phyloP scores from a whole-genome alignment of 2,329 filamentous ascomycete species.

The Mollisia scopiformis region DNA sequence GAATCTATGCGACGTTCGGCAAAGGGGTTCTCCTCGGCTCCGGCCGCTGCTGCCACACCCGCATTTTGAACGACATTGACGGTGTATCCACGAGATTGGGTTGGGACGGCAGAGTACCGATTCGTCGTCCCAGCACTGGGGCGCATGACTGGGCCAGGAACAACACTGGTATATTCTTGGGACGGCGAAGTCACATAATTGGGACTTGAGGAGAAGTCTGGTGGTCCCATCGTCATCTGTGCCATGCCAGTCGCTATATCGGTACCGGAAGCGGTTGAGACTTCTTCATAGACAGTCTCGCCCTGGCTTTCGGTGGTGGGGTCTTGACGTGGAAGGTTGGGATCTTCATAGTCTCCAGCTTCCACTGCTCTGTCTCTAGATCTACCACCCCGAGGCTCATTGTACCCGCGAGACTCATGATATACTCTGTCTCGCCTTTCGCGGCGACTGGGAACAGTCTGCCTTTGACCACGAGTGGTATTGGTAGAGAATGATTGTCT shows the following conservation, averaged over 20 bases:
- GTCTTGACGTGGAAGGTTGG: not conserved
- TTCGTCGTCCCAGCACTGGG: not conserved
- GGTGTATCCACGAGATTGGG: not conserved
- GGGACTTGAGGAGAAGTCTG: not conserved
- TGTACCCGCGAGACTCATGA: not conserved
- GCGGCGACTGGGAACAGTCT: not conserved
- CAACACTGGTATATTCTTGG: not conserved
- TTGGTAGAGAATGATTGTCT: not conserved
- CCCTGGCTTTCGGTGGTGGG: not conserved
- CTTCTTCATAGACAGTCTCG: not conserved
- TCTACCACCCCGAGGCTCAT: not conserved
- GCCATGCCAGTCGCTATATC: not conserved
- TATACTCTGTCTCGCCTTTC: not conserved
- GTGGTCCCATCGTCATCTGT: not conserved
- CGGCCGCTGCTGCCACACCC: not conserved
- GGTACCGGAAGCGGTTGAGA: not conserved
- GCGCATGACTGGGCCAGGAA: not conserved
- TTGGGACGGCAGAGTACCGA: not conserved
- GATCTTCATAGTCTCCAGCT: not conserved
- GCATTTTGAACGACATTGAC: not conserved
- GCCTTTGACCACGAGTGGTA: not conserved
- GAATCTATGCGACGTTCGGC: constrained; percentile 8
- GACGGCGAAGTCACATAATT: not conserved
- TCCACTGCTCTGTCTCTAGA: not conserved
- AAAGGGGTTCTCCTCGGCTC: too few relatives aligned